Conservation (phyloP, 768 basidiomycete genomes). For the Gloeostereum incarnatum region DNA sequence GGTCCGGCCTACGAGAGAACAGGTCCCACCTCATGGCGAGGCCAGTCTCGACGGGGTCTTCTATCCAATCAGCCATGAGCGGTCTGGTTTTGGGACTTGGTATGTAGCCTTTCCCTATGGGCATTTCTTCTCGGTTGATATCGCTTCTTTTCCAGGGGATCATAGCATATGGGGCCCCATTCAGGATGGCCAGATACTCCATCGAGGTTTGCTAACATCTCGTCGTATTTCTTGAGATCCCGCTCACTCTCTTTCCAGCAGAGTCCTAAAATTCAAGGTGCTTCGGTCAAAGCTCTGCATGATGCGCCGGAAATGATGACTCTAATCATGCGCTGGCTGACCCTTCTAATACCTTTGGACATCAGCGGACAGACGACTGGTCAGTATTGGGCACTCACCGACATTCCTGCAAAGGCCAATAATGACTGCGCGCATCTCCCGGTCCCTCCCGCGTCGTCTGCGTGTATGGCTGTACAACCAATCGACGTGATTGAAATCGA, state of each 20-base stretch:
- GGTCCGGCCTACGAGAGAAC: too few species aligned
- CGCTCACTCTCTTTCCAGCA: constrained; percentile 1
- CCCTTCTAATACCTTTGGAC: background rate
- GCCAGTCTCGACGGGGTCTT: too few species aligned
- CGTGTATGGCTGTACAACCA: constrained; percentile 6
- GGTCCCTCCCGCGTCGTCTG: background rate
- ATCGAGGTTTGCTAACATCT: constrained; percentile 1
- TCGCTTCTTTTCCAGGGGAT: background rate
- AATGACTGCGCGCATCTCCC: background rate
- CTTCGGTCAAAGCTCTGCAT: constrained; percentile 6
- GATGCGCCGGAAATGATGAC: constrained; percentile 2
- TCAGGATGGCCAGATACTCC: constrained; percentile 6
- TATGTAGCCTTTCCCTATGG: too few species aligned
- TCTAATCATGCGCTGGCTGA: constrained; percentile 2
- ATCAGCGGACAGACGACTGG: background rate
- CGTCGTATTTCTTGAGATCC: background rate
- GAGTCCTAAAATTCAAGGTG: constrained; percentile 6
- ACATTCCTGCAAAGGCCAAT: constrained; percentile 1
- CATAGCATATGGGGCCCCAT: constrained; percentile 3
- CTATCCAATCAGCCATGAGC: too few species aligned
- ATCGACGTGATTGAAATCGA: constrained; percentile 6
- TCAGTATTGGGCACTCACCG: constrained; percentile 1
- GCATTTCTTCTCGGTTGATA: too few species aligned
- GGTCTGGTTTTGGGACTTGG: too few species aligned
- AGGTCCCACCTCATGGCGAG: too few species aligned